phyloP scores from a whole-genome alignment of 164 flowering plant genomes.

The Macadamia tetraphylla region DNA sequence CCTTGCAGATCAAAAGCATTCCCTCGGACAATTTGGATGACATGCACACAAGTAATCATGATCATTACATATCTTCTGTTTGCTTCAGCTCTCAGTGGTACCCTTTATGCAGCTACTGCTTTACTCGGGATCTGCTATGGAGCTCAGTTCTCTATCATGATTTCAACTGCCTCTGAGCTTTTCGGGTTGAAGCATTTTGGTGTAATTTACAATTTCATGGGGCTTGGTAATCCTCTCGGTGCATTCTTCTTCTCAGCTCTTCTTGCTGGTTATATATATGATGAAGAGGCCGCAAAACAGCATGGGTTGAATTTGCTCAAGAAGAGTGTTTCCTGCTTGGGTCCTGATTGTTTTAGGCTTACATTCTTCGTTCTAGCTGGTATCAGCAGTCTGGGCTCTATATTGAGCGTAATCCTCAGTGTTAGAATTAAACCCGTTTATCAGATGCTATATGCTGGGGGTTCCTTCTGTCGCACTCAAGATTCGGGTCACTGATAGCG shows the following conservation, averaged over 20 bases:
- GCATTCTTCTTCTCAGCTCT: slow-evolving; percentile 77
- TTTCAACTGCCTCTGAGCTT: slow-evolving; percentile 85
- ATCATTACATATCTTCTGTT: slow-evolving; percentile 50
- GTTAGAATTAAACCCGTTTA: slow-evolving; percentile 69
- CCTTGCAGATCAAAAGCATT: slow-evolving; percentile 55
- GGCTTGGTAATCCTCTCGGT: slow-evolving; percentile 74
- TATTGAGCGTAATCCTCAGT: slow-evolving; percentile 53
- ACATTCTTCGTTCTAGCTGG: slow-evolving; percentile 71
- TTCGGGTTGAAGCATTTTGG: slow-evolving; percentile 88
- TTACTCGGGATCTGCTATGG: slow-evolving; percentile 89
- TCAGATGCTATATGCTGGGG: slow-evolving; percentile 75
- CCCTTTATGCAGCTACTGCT: slow-evolving; percentile 65
- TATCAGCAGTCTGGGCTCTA: slow-evolving; percentile 50
- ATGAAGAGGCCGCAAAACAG: slow-evolving; percentile 60
- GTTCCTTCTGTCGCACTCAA: slow-evolving; percentile 64
- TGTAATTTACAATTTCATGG: slow-evolving; percentile 57
- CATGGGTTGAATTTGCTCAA: slow-evolving; percentile 21
- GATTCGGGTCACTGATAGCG: slow-evolving; percentile 31
- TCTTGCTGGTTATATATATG: slow-evolving; percentile 72
- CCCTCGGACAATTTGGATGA: slow-evolving; percentile 84
- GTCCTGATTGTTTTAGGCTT: slow-evolving; percentile 67
- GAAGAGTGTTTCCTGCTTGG: slow-evolving; percentile 50
- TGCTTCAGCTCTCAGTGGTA: slow-evolving; percentile 64
- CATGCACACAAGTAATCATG: slow-evolving; percentile 68
- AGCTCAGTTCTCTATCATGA: slow-evolving; percentile 72